These are phyloP conservation scores for Hypoxylon sp. DNA, from an alignment of 2,329 filamentous ascomycete species.

Conservation along the genomic window DNA sequence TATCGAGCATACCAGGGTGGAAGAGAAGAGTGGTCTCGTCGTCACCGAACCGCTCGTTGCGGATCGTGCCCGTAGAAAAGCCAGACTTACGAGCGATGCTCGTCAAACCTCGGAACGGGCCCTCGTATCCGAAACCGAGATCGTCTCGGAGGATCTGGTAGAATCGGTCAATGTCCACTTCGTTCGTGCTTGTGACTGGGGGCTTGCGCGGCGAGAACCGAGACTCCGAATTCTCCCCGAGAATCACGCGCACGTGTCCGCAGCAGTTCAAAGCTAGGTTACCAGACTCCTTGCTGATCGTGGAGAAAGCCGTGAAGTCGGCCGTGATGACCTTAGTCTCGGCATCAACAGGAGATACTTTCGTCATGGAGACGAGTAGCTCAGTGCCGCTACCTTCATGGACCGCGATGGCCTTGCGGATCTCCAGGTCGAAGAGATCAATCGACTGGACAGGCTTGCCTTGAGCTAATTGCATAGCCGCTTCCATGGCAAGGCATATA, in stretches of 20 bases:
- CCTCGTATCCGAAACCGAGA: slow-evolving; percentile 4
- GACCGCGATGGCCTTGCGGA: slow-evolving; percentile 10
- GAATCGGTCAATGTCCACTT: slow-evolving; percentile 1
- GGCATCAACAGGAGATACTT: neutral
- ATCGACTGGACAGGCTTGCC: slow-evolving; percentile 2
- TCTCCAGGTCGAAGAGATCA: slow-evolving; percentile 13
- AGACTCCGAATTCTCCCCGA: neutral
- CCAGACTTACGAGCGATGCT: neutral
- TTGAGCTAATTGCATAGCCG: neutral
- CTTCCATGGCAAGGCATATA: slow-evolving; percentile 14
- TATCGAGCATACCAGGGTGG: slow-evolving; percentile 9
- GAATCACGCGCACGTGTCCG: slow-evolving; percentile 1
- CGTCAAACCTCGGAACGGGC: neutral
- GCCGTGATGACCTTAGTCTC: neutral
- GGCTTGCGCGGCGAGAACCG: slow-evolving; percentile 2
- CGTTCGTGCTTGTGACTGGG: neutral
- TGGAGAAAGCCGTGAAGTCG: slow-evolving; percentile 3
- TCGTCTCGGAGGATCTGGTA: slow-evolving; percentile 10
- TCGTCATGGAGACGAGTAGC: slow-evolving; percentile 5
- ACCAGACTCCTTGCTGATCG: slow-evolving; percentile 2
- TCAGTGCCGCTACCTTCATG: slow-evolving; percentile 4
- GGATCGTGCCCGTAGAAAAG: slow-evolving; percentile 5
- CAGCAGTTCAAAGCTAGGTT: neutral
- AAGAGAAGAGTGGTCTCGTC: slow-evolving; percentile 4
- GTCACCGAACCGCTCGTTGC: neutral